phyloP scores from a whole-genome alignment of 2,329 filamentous ascomycete genomes.

The Chaetomium globosum region DNA sequence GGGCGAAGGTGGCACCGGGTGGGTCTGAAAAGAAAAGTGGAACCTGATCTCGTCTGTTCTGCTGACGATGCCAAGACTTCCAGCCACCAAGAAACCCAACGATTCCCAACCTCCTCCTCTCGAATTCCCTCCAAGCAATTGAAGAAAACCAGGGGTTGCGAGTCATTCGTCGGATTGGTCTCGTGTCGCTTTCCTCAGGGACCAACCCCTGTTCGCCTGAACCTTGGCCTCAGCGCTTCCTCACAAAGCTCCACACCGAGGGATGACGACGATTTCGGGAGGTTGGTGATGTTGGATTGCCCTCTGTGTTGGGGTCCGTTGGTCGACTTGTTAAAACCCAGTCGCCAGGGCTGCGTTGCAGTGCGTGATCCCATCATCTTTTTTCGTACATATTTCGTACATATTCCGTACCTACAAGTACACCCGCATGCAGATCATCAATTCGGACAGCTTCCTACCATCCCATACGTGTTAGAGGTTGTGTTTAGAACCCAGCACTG shows the following conservation, averaged over 20 bases:
- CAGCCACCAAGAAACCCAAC: constrained; percentile 20
- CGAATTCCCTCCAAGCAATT: neutral
- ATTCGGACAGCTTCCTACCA: neutral
- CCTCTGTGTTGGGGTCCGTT: neutral
- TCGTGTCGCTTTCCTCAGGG: constrained; percentile 1
- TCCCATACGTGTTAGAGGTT: neutral
- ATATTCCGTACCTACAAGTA: neutral
- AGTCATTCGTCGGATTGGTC: neutral
- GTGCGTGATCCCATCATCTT: neutral
- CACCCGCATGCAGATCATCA: neutral
- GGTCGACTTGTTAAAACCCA: constrained; percentile 6
- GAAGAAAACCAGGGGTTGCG: neutral
- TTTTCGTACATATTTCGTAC: constrained; percentile 17
- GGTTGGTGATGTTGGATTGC: constrained; percentile 22
- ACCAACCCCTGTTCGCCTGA: constrained; percentile 18
- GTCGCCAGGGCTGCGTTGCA: neutral
- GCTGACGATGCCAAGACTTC: constrained; percentile 13
- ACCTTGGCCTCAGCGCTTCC: neutral
- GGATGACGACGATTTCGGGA: constrained; percentile 23
- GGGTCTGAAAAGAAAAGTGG: neutral
- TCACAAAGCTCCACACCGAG: constrained; percentile 17
- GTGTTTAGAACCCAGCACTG: neutral
- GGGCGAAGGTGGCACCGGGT: too few species aligned
- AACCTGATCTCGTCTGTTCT: neutral
- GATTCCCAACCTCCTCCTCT: constrained; percentile 6